Percentiles rank a stretch among this genome's conserved stretches.
These are phyloP conservation scores for Babesia bigemina DNA, from an alignment of 169 alveolate genomes.

Conservation along the genomic window DNA sequence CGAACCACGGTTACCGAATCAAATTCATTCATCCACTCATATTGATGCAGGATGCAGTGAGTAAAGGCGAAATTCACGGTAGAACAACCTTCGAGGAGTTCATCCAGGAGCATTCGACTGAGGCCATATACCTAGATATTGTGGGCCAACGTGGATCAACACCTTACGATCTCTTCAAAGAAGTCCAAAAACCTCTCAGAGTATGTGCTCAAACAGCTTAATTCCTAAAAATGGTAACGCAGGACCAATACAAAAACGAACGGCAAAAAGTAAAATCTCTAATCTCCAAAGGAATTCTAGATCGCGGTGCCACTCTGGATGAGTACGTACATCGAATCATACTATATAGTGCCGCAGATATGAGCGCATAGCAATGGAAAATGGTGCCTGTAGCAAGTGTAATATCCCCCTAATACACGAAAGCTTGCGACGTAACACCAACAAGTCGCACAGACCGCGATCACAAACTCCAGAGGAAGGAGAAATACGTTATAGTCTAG, in stretches of 20 bases:
- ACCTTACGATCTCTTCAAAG: conserved; percentile 63
- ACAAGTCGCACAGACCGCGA: background rate
- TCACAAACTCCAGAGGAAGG: conserved; percentile 35
- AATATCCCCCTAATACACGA: conserved; percentile 21
- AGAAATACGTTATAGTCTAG: conserved; percentile 12
- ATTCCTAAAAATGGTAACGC: background rate
- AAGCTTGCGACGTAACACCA: conserved; percentile 24
- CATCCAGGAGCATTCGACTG: conserved; percentile 57
- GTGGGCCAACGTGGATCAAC: conserved; percentile 74
- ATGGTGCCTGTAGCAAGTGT: conserved; percentile 5
- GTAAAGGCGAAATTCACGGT: conserved; percentile 47
- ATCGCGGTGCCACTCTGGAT: conserved; percentile 13
- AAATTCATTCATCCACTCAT: background rate
- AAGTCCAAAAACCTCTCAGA: conserved; percentile 47
- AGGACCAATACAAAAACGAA: conserved; percentile 26
- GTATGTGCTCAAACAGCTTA: background rate
- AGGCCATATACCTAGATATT: conserved; percentile 64
- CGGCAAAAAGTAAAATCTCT: conserved; percentile 32
- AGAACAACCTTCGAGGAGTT: conserved; percentile 52
- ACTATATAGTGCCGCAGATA: background rate
- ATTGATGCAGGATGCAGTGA: conserved; percentile 30
- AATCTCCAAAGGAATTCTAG: conserved; percentile 18
- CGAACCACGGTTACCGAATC: background rate
- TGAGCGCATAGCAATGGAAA: conserved; percentile 6
- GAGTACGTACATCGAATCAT: conserved; percentile 1